Conservation (phyloP, 2,329 filamentous ascomycete genomes). For the Trichothecium roseum region DNA sequence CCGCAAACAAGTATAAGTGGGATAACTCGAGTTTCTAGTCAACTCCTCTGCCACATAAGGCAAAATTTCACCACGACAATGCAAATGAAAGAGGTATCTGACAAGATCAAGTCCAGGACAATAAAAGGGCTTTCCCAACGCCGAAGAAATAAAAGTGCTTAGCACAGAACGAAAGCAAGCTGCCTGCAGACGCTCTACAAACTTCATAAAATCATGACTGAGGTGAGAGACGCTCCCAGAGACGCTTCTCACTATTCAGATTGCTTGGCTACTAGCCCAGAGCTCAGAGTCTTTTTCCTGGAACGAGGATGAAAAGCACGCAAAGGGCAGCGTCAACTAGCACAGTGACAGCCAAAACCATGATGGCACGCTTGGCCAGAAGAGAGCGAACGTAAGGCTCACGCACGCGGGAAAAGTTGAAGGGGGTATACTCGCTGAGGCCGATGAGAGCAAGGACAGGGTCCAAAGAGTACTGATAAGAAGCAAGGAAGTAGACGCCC, state of each 20-base stretch:
- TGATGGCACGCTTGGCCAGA: constrained; percentile 70
- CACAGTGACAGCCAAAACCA: constrained; percentile 67
- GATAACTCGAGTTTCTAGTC: no score
- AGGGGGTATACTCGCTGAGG: constrained; percentile 91
- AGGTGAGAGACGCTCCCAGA: no score
- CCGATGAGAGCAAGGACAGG: constrained; percentile 82
- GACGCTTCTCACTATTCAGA: background rate
- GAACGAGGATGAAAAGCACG: constrained; percentile 88
- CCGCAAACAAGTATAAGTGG: no score
- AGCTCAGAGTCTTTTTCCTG: constrained; percentile 65
- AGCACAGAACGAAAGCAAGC: no score
- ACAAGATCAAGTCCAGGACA: no score
- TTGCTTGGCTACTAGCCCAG: background rate
- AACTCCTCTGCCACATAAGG: no score
- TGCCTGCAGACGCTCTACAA: no score
- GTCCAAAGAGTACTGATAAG: constrained; percentile 93
- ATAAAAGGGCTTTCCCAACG: no score
- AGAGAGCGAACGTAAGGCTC: constrained; percentile 87
- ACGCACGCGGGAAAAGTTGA: constrained; percentile 77
- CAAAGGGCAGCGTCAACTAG: constrained; percentile 74
- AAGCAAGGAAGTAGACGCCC: constrained; percentile 77
- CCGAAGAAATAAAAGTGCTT: no score
- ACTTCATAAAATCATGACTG: no score
- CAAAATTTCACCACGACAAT: no score
- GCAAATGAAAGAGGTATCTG: no score